phyloP scores from a whole-genome alignment of 192 early-diverging fungal species.

The Podila horticola region DNA sequence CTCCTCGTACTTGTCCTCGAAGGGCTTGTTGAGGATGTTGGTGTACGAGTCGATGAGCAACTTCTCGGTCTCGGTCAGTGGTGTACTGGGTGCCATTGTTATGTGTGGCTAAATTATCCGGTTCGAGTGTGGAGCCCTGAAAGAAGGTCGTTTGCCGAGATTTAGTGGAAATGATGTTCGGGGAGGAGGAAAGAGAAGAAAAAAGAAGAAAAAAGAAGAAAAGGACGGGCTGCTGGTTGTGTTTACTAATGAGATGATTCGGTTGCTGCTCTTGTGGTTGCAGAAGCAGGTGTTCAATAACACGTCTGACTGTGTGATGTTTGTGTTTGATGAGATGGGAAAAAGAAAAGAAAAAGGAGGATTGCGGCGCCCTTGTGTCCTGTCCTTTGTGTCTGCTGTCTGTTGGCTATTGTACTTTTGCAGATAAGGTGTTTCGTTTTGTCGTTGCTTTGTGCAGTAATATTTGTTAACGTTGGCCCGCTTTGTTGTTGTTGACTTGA shows the following conservation, averaged over 20 bases:
- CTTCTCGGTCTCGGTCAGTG: constrained; percentile 44
- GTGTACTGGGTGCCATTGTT: constrained; percentile 2
- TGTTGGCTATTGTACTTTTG: too few species aligned
- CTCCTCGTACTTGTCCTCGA: constrained; percentile 51
- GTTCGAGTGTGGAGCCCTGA: background rate
- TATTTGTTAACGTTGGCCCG: too few species aligned
- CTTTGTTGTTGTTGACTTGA: too few species aligned
- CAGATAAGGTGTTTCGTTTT: too few species aligned
- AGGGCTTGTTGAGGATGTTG: constrained; percentile 43
- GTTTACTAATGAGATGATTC: background rate
- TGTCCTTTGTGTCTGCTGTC: too few species aligned
- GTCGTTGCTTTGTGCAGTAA: too few species aligned
- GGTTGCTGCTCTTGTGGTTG: background rate
- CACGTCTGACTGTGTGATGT: background rate
- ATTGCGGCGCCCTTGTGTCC: too few species aligned
- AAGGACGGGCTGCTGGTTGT: background rate
- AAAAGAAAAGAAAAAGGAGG: background rate
- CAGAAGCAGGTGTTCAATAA: background rate
- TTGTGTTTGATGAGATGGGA: constrained; percentile 1
- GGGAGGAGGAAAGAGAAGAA: too few species aligned
- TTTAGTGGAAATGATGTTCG: background rate
- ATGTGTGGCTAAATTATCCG: background rate
- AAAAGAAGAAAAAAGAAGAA: too few species aligned
- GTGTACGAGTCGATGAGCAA: constrained; percentile 47
- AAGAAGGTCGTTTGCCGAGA: background rate